These are phyloP conservation scores for Sclerotinia subarctica DNA, from an alignment of 2,329 filamentous ascomycete genomes.

Conservation along the genomic window DNA sequence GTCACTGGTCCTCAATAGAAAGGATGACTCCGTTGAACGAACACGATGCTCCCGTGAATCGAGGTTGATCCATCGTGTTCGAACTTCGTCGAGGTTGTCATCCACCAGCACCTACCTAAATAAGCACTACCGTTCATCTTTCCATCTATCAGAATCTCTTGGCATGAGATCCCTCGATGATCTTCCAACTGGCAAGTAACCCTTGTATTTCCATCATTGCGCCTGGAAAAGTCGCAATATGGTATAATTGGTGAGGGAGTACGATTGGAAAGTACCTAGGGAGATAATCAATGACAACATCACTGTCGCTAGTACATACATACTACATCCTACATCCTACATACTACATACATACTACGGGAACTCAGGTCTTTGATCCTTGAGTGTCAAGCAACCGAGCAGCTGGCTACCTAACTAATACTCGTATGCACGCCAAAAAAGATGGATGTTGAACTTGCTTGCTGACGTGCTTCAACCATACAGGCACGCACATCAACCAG, in stretches of 20 bases:
- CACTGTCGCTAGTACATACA: no score
- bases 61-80: not conserved
- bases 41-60: not conserved
- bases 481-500: not conserved
- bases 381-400: not conserved
- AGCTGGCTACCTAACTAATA: not conserved
- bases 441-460: not conserved
- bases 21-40: not conserved
- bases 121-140: not conserved
- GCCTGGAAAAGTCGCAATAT: constrained; percentile 3
- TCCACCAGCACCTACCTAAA: not conserved
- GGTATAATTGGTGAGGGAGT: not conserved
- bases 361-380: no score
- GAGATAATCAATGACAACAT: not conserved
- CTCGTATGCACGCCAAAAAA: not conserved
- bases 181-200: not conserved
- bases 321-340: no score
- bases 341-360: no score
- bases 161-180: not conserved
- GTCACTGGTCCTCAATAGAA: not conserved
- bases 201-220: constrained; percentile 15
- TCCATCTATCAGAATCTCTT: not conserved
- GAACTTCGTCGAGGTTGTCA: not conserved
- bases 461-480: not conserved
- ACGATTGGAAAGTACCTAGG: not conserved